These are phyloP conservation scores for Porpolomopsis calyptriformis DNA, from an alignment of 768 basidiomycete genomes.

Conservation along the genomic window DNA sequence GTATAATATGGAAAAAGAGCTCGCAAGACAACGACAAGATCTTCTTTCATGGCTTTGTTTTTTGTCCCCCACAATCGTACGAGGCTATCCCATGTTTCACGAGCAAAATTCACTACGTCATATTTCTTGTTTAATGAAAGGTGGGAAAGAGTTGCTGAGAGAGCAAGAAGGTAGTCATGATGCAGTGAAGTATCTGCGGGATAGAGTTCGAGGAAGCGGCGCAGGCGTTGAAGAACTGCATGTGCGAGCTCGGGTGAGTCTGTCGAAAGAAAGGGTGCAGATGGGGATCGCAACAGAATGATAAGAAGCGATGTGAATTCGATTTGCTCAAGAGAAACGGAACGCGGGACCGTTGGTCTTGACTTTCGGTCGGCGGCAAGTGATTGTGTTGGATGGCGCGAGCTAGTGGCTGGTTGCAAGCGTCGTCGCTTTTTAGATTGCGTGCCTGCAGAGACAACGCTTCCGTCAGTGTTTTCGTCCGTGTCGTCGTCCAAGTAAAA, in stretches of 20 bases:
- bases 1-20: conserved; percentile 64
- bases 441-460: conserved; percentile 14
- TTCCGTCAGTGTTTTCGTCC: conserved; percentile 20
- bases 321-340: conserved; percentile 48
- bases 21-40: conserved; percentile 62
- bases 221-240: conserved; percentile 41
- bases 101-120: conserved; percentile 51
- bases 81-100: conserved; percentile 50
- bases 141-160: conserved; percentile 62
- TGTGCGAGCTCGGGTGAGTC: conserved; percentile 32
- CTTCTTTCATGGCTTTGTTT: conserved; percentile 58
- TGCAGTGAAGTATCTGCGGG: conserved; percentile 70
- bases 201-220: conserved; percentile 53
- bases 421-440: conserved; percentile 30
- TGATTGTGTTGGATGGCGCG: conserved; percentile 10
- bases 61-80: conserved; percentile 72
- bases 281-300: conserved; percentile 46
- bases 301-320: conserved; percentile 61
- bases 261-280: conserved; percentile 44
- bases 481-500: conserved; percentile 11
- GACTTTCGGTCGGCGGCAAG: conserved; percentile 14
- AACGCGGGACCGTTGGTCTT: conserved; percentile 8
- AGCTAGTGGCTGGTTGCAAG: conserved; percentile 11
- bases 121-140: conserved; percentile 66
- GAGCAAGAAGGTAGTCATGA: conserved; percentile 56